These are phyloP conservation scores for Ustilago cynodontis DNA, from an alignment of 1,284 basidiomycete species.

Conservation along the genomic window DNA sequence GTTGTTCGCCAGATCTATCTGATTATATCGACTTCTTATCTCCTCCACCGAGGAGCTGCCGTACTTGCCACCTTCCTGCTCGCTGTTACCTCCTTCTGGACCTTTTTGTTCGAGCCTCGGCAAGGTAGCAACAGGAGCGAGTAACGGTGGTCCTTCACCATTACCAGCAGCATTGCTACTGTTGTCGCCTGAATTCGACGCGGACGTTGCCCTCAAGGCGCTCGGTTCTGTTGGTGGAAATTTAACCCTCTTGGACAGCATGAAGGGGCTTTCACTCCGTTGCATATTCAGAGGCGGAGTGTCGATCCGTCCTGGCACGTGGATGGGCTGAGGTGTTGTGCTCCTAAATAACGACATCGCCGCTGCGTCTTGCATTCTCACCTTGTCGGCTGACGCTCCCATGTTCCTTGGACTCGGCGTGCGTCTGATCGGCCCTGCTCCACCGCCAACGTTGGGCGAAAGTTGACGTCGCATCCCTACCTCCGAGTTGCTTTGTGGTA, in stretches of 20 bases:
- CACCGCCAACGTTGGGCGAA: slow-evolving; percentile 11
- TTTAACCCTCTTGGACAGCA: slow-evolving; percentile 6
- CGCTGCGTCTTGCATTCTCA: slow-evolving; percentile 40
- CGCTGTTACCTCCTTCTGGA: background rate
- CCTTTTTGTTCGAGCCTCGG: background rate
- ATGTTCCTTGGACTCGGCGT: slow-evolving; percentile 23
- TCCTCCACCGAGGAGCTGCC: background rate
- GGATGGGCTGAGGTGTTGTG: slow-evolving; percentile 34
- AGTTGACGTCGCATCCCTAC: slow-evolving; percentile 16
- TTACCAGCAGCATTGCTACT: background rate
- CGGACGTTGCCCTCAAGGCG: background rate
- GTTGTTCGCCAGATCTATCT: background rate
- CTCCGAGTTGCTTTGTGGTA: slow-evolving; percentile 8
- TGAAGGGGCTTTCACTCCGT: slow-evolving; percentile 21
- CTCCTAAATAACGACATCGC: slow-evolving; percentile 46
- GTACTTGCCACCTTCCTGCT: background rate
- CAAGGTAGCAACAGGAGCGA: slow-evolving; percentile 30
- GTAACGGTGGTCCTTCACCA: slow-evolving; percentile 21
- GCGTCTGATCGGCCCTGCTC: background rate
- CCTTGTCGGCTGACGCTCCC: slow-evolving; percentile 28
- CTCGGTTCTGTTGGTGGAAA: slow-evolving; percentile 5
- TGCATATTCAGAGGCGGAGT: slow-evolving; percentile 23
- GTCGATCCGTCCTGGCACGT: slow-evolving; percentile 44
- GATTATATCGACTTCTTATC: background rate
- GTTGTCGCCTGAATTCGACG: background rate